Conservation (phyloP, 2,329 filamentous ascomycete species). For the Sclerotinia borealis region DNA sequence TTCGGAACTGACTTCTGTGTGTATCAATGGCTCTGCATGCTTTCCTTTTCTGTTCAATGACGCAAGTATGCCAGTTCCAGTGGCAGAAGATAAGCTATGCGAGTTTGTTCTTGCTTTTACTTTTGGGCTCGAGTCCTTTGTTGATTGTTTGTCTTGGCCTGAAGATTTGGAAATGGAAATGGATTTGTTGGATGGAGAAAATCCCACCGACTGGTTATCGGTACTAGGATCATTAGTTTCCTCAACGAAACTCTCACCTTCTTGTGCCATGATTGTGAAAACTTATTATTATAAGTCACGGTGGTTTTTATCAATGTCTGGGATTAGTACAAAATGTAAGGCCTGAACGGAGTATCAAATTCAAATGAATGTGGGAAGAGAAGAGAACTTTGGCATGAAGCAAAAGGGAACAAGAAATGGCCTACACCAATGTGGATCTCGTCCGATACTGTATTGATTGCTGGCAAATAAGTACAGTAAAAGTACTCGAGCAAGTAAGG, state of each 20-base stretch:
- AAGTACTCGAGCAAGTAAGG: no score
- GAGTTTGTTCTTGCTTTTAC: slow-evolving; percentile 14
- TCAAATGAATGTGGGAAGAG: no score
- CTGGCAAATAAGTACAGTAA: not conserved
- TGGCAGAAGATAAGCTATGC: slow-evolving; percentile 43
- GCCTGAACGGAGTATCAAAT: no score
- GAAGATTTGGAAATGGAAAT: no score
- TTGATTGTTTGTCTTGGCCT: not conserved
- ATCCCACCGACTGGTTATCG: slow-evolving; percentile 7
- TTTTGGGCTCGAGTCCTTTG: not conserved
- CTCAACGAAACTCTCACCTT: slow-evolving; percentile 10
- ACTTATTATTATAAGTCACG: no score
- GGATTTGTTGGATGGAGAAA: slow-evolving; percentile 11
- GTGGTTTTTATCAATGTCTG: not conserved
- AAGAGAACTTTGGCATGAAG: not conserved
- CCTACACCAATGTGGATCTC: not conserved
- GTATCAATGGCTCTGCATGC: slow-evolving; percentile 52
- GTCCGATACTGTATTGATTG: not conserved
- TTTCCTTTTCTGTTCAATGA: slow-evolving; percentile 45
- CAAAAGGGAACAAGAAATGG: not conserved
- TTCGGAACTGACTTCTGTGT: slow-evolving; percentile 49
- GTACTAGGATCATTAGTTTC: slow-evolving; percentile 25
- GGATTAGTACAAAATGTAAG: not conserved
- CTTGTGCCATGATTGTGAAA: slow-evolving; percentile 10
- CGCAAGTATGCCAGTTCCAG: slow-evolving; percentile 33